A percentile compares a stretch with the other conserved stretches of the same genome.
Conservation (phyloP, 495 filamentous ascomycete genomes). For the Penicillium flavigenum region DNA sequence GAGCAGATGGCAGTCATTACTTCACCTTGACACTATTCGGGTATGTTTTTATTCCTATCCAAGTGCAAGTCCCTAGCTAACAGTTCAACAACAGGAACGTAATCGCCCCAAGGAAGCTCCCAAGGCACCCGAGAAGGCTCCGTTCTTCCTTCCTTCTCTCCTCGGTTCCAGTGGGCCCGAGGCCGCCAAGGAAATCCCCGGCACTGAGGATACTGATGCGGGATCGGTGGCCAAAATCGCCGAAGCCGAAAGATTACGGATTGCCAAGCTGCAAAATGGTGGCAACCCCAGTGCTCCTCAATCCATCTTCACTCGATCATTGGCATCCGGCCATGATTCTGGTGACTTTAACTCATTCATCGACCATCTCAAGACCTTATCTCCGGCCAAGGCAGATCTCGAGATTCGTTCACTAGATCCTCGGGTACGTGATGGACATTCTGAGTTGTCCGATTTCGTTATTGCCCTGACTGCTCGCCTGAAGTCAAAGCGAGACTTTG, state of each 20-base stretch:
- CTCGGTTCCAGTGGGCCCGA: slow-evolving; percentile 37
- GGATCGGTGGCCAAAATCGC: slow-evolving; percentile 35
- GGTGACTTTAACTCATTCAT: slow-evolving; percentile 59
- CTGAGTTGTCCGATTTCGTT: slow-evolving; percentile 70
- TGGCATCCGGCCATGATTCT: slow-evolving; percentile 42
- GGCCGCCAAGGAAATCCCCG: slow-evolving; percentile 19
- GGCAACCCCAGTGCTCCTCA: slow-evolving; percentile 32
- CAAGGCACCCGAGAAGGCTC: slow-evolving; percentile 89
- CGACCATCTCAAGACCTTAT: slow-evolving; percentile 71
- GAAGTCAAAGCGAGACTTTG: slow-evolving; percentile 71
- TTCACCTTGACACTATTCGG: slow-evolving; percentile 87
- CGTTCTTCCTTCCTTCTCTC: slow-evolving; percentile 88
- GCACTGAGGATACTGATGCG: slow-evolving; percentile 37
- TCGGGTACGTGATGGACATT: slow-evolving; percentile 39
- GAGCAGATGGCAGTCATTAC: slow-evolving; percentile 86
- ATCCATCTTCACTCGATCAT: slow-evolving; percentile 57
- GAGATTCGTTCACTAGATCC: slow-evolving; percentile 77
- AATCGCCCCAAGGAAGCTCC: slow-evolving; percentile 93
- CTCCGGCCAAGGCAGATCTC: slow-evolving; percentile 79
- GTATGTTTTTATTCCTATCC: slow-evolving; percentile 28
- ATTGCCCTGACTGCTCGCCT: slow-evolving; percentile 69
- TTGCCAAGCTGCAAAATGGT: slow-evolving; percentile 45
- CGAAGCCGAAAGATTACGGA: slow-evolving; percentile 51
- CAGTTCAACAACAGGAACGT: slow-evolving; percentile 53
- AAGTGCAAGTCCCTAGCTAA: slow-evolving; percentile 12